These are phyloP conservation scores for Fusarium ramigenum DNA, from an alignment of 2,329 filamentous ascomycete genomes.

Conservation along the genomic window DNA sequence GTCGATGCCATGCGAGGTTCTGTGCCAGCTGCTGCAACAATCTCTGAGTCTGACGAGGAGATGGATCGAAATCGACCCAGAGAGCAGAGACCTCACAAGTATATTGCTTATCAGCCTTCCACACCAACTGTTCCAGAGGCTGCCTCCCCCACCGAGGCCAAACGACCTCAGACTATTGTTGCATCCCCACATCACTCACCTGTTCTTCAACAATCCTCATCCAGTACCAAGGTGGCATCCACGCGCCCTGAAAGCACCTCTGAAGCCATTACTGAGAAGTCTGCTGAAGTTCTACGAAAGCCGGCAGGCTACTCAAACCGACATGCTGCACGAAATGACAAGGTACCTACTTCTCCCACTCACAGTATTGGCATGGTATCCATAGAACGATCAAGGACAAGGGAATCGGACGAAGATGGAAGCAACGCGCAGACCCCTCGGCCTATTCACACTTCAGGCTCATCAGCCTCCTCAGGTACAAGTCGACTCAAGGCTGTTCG, in stretches of 20 bases:
- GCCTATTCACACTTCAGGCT: conserved; percentile 59
- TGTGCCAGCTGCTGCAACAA: conserved; percentile 46
- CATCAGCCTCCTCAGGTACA: conserved; percentile 60
- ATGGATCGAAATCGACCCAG: conserved; percentile 26
- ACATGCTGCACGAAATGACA: conserved; percentile 33
- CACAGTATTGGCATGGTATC: conserved; percentile 52
- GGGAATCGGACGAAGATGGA: conserved; percentile 50
- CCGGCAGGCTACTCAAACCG: conserved; percentile 38
- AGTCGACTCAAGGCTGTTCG: conserved; percentile 63
- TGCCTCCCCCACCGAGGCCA: conserved; percentile 25
- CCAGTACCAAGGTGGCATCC: conserved; percentile 50
- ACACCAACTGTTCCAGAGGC: conserved; percentile 40
- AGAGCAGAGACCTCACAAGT: conserved; percentile 34
- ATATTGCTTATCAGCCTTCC: conserved; percentile 38
- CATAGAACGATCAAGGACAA: conserved; percentile 49
- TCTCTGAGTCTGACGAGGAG: conserved; percentile 57
- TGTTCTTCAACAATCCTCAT: conserved; percentile 33
- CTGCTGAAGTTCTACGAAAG: conserved; percentile 48
- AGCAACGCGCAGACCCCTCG: conserved; percentile 44
- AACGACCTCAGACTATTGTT: conserved; percentile 31
- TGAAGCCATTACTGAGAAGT: conserved; percentile 44
- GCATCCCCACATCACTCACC: conserved; percentile 26
- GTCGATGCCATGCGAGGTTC: conserved; percentile 46
- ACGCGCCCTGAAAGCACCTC: conserved; percentile 45
- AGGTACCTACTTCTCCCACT: conserved; percentile 37